phyloP scores from a whole-genome alignment of 768 basidiomycete species.

The Mrakia frigida region DNA sequence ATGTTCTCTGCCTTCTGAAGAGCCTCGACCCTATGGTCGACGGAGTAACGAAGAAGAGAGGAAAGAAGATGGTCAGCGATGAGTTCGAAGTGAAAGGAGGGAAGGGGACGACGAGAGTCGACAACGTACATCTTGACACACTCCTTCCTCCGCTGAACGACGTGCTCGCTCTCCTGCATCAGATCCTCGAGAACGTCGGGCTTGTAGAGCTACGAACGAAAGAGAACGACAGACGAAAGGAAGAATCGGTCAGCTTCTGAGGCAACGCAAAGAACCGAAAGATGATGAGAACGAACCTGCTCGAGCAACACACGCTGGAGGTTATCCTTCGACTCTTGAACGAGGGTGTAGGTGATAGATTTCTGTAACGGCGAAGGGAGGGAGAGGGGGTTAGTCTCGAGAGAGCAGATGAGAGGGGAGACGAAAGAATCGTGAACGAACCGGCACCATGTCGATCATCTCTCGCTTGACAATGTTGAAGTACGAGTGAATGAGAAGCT shows the following conservation, averaged over 20 bases:
- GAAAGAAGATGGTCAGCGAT: not conserved
- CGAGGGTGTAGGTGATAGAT: constrained; percentile 83
- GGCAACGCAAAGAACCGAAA: not conserved
- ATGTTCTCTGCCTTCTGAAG: constrained; percentile 85
- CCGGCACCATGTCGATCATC: constrained; percentile 29
- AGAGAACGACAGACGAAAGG: too few relatives aligned
- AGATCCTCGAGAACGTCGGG: constrained; percentile 91
- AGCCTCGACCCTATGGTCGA: constrained; percentile 56
- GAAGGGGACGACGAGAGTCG: not conserved
- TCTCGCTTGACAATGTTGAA: constrained; percentile 95
- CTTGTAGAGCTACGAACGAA: constrained; percentile 65
- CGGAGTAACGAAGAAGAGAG: not conserved
- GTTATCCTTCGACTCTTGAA: constrained; percentile 88
- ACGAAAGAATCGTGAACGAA: too few relatives aligned
- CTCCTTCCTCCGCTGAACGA: constrained; percentile 87
- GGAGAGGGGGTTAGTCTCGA: too few relatives aligned
- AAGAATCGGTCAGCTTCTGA: not conserved
- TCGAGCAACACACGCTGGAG: constrained; percentile 89
- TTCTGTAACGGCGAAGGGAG: constrained; percentile 47
- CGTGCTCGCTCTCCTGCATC: constrained; percentile 75
- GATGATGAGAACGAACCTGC: constrained; percentile 48
- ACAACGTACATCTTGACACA: constrained; percentile 69
- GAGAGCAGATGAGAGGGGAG: too few relatives aligned
- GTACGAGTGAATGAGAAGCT: constrained; percentile 92
- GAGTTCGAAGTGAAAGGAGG: not conserved